These are phyloP conservation scores for Scutellaria galericulata DNA, from an alignment of 257 asterid species.

Conservation along the genomic window DNA sequence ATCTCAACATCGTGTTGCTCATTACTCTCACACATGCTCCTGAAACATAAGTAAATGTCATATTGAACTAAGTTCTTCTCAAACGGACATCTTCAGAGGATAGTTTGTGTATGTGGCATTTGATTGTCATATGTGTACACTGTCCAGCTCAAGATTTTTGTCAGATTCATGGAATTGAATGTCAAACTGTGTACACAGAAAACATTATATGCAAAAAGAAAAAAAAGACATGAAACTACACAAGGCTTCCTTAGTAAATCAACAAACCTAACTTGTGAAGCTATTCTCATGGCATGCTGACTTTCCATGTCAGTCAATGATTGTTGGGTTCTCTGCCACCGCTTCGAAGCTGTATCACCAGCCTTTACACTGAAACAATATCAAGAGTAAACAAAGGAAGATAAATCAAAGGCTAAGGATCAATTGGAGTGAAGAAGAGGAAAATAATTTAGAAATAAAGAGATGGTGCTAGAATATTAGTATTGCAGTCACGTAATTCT, in stretches of 20 bases:
- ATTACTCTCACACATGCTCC: slow-evolving; percentile 56
- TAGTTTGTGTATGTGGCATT: no score
- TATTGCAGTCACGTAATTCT: background rate
- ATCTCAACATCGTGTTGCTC: slow-evolving; percentile 70
- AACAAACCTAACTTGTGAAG: slow-evolving; percentile 61
- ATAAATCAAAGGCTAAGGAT: slow-evolving; percentile 3
- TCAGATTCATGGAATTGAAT: background rate
- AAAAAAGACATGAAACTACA: no score
- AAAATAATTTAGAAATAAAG: background rate
- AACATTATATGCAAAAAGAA: background rate
- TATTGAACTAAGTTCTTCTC: background rate
- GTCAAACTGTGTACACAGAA: background rate
- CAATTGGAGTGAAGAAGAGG: slow-evolving; percentile 1
- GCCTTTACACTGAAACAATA: slow-evolving; percentile 50
- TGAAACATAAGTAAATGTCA: slow-evolving; percentile 39
- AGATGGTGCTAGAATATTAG: no score
- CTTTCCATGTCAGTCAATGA: slow-evolving; percentile 61
- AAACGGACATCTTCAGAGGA: no score
- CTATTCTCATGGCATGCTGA: slow-evolving; percentile 54
- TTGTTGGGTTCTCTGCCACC: slow-evolving; percentile 54
- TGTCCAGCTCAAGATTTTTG: no score
- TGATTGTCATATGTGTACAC: no score
- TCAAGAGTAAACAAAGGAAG: background rate
- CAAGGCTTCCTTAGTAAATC: no score
- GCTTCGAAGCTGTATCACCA: slow-evolving; percentile 56